Conservation (phyloP, 1,139 yeast species). For the Yamadazyma buinensis region DNA sequence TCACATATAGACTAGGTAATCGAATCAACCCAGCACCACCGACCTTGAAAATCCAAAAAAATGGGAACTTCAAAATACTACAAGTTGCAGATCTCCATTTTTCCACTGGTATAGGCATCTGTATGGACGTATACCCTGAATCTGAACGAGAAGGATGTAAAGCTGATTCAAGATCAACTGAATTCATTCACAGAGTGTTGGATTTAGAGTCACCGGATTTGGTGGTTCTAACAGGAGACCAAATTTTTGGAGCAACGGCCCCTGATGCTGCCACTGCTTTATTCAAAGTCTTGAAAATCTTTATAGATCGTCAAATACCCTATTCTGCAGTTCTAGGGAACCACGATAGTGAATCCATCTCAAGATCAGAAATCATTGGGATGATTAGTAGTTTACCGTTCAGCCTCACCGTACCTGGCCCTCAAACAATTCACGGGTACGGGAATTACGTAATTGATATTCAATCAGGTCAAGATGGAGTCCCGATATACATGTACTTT, state of each 20-base stretch:
- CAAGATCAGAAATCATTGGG: conserved; percentile 58
- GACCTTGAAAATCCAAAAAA: conserved; percentile 23
- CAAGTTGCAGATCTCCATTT: conserved; percentile 89
- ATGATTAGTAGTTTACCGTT: conserved; percentile 59
- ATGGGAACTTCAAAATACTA: conserved; percentile 64
- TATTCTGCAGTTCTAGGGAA: conserved; percentile 62
- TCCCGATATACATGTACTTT: conserved; percentile 63
- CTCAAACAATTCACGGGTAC: conserved; percentile 65
- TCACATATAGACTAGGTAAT: conserved; percentile 44
- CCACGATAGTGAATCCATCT: conserved; percentile 72
- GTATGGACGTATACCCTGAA: conserved; percentile 65
- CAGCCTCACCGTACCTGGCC: conserved; percentile 61
- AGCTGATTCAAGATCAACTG: conserved; percentile 70
- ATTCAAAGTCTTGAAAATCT: conserved; percentile 72
- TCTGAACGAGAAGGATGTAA: conserved; percentile 45
- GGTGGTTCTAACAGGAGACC: conserved; percentile 86
- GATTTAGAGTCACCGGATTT: conserved; percentile 75
- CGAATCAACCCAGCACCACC: conserved; percentile 33
- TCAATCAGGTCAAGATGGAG: conserved; percentile 35
- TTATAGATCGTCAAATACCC: conserved; percentile 64
- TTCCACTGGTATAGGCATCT: conserved; percentile 65
- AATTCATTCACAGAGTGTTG: conserved; percentile 58
- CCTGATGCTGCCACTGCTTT: conserved; percentile 79
- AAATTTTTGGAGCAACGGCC: conserved; percentile 63
- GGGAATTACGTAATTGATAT: conserved; percentile 72